Base-by-base conservation (phyloP, 148 eudicot species). In the Agrostemma githago region DNA sequence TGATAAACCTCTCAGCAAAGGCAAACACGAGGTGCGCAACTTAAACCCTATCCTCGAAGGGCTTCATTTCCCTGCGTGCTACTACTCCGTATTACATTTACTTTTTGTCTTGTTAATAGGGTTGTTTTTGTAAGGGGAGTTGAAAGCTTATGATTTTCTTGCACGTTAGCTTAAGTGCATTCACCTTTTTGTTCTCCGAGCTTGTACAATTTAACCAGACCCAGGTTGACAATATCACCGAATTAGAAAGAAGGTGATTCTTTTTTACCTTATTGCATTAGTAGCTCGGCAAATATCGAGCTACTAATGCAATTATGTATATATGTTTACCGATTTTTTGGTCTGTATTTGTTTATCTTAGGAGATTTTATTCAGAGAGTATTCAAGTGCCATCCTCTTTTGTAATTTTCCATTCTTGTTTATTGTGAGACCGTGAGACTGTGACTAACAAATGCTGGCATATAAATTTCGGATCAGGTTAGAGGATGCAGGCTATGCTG, bases 401-500 rank as follows among this genome's bases (percentile, higher is more conserved):
- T 40, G 8, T n/a, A 14, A 21, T 70, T n/a, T 68, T 8, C 53
- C 42, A 46, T 72, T 26, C 12, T n/a, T 58, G 59, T 46, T 8
- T n/a, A 14, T 4, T 1, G 0, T 26, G 34, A 26, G 34, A n/a
- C 1, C 34, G 34, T 26, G 34, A 26, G 34, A 26, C 34, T 42
- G 48, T 16, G 65, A 69, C 41, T 72, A 9, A 37, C 38, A 51
- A 79, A 58, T 76, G 64, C 66, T 73, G 76, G 41, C 76, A 12
- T 56, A 21, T 58, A 1, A 39, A 37, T 60, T 42, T 64, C 62
- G 77, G 76, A 59, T 64, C 87, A 96, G 97, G 83, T 79, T 96
- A 84, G 99, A 96, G 88, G 97, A 96, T 89, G 99, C 99, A 26
- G 99, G 99, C 54, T 96, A 92, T 88, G 91, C 99, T 73, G 99